A percentile compares a stretch with the other conserved stretches of the same genome.
Conservation (phyloP, 768 basidiomycete species). For the Gloeopeniophorella convolvens region DNA sequence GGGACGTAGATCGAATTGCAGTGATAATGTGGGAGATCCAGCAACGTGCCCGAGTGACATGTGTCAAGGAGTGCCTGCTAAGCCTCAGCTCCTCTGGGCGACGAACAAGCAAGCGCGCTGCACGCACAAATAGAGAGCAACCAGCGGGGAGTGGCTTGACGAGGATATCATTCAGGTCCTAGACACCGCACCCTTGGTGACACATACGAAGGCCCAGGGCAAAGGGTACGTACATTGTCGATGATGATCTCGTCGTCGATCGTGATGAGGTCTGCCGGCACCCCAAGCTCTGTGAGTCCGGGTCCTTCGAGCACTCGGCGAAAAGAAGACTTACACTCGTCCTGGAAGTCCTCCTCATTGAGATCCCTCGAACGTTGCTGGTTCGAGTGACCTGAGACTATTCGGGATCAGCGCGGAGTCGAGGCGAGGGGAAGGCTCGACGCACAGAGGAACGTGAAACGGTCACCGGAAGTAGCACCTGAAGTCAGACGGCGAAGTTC, state of each 20-base stretch:
- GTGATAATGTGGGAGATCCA: slow-evolving; percentile 22
- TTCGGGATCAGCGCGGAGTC: no score
- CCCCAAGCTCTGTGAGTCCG: no score
- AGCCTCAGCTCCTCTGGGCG: not conserved
- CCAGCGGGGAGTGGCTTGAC: slow-evolving; percentile 21
- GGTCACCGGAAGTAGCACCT: slow-evolving; percentile 23
- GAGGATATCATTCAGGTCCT: slow-evolving; percentile 22
- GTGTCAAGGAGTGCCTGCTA: slow-evolving; percentile 22
- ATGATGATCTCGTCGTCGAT: slow-evolving; percentile 19
- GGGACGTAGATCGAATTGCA: slow-evolving; percentile 23
- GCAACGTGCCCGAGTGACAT: slow-evolving; percentile 22
- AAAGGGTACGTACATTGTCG: slow-evolving; percentile 19
- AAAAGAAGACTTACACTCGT: slow-evolving; percentile 16
- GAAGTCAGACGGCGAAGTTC: slow-evolving; percentile 18
- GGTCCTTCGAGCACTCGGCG: no score
- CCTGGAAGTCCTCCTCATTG: slow-evolving; percentile 13
- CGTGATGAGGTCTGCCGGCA: slow-evolving; percentile 11
- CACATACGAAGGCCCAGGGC: not conserved
- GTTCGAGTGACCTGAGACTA: slow-evolving; percentile 12
- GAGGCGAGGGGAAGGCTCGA: not conserved
- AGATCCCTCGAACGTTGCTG: slow-evolving; percentile 14
- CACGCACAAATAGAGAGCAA: slow-evolving; percentile 17
- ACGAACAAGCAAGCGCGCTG: not conserved
- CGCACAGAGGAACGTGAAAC: slow-evolving; percentile 26
- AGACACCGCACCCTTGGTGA: not conserved